Percentiles rank a stretch among this genome's conserved stretches.
These are phyloP conservation scores for Zoysia matrella DNA, from an alignment of 202 grass and related monocot species.

Conservation along the genomic window DNA sequence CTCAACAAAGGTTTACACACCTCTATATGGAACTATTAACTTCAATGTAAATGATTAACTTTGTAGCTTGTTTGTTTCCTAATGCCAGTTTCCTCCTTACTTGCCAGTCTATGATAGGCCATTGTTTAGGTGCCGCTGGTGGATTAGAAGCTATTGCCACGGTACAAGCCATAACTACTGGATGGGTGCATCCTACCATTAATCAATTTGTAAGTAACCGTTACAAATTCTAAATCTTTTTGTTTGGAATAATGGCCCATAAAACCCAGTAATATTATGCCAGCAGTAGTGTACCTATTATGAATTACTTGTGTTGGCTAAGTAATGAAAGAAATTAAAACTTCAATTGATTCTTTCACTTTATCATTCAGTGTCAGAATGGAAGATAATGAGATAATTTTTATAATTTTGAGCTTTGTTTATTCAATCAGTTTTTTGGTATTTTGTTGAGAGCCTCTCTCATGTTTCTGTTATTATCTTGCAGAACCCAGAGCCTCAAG, in stretches of 20 bases:
- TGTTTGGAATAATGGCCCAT: not conserved
- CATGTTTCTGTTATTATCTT: slow-evolving; percentile 14
- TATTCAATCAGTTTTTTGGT: not conserved
- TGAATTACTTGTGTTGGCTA: not conserved
- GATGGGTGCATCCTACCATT: slow-evolving; percentile 84
- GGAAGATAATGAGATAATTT: not conserved
- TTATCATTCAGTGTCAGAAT: slow-evolving; percentile 12
- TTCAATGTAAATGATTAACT: not conserved
- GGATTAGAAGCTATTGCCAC: slow-evolving; percentile 79
- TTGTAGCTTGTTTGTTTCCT: slow-evolving; percentile 7
- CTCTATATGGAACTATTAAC: slow-evolving; percentile 35
- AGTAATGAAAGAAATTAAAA: slow-evolving; percentile 5
- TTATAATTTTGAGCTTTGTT: not conserved
- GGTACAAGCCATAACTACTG: slow-evolving; percentile 76
- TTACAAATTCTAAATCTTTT: not conserved
- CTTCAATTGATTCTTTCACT: not conserved
- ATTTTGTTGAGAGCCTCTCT: not conserved
- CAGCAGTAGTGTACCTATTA: not conserved
- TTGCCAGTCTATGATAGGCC: slow-evolving; percentile 84
- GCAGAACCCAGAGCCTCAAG: slow-evolving; percentile 78
- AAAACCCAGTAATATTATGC: not conserved
- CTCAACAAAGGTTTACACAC: slow-evolving; percentile 74
- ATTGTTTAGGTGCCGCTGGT: slow-evolving; percentile 72
- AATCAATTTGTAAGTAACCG: slow-evolving; percentile 80
- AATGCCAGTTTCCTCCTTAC: not conserved